A percentile compares a stretch with the other conserved stretches of the same genome.
Evolutionary conservation across 2,329 filamentous ascomycete species (phyloP).

Genomic region (Cladosporium sphaerospermum): DNA sequence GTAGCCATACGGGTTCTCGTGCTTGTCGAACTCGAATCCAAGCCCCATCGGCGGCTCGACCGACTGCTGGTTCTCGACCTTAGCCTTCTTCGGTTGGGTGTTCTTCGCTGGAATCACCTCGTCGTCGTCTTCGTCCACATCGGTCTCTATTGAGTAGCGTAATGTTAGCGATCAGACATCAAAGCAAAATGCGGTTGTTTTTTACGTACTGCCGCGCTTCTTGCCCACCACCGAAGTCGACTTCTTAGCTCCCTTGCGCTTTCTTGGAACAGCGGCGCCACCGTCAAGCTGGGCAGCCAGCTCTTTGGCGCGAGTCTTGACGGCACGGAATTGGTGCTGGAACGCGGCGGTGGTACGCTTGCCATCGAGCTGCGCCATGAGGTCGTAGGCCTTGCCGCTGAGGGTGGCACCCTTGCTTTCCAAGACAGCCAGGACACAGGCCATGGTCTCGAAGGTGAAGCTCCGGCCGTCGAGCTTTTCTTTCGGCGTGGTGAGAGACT

Average conservation of each 20-base stretch:
- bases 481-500: neutral
- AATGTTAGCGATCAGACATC: neutral
- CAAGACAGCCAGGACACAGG: conserved; percentile 17
- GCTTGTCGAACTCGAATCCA: neutral
- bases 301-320: conserved; percentile 25
- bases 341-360: conserved; percentile 15
- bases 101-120: conserved; percentile 18
- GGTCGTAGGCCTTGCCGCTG: conserved; percentile 18
- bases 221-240: neutral
- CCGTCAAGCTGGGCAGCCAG: conserved; percentile 12
- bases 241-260: neutral
- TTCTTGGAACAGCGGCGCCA: neutral
- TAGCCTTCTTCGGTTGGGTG: neutral
- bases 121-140: conserved; percentile 14
- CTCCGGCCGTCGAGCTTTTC: conserved; percentile 7
- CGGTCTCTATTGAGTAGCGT: neutral
- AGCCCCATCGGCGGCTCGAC: too few species aligned
- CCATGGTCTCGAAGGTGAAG: conserved; percentile 22
- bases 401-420: conserved; percentile 16
- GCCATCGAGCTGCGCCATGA: conserved; percentile 26
- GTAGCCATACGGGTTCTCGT: neutral
- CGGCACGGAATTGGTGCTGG: conserved; percentile 25
- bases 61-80: neutral
- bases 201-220: conserved; percentile 13
- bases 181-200: too few species aligned